phyloP scores from a whole-genome alignment of 345 rosid genomes.

The Citropsis articulata region DNA sequence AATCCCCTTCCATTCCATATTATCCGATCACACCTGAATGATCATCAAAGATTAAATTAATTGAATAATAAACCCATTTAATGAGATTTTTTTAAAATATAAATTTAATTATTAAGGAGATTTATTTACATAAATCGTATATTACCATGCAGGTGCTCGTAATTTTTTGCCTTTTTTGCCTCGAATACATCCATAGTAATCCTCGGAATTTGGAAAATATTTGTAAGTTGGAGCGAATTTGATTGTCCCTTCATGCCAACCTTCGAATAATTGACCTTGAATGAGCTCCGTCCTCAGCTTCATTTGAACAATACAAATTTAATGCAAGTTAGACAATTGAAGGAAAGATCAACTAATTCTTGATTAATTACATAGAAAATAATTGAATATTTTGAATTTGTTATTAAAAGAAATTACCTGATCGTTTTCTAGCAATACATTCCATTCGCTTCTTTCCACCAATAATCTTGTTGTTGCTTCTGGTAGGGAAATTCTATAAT shows the following conservation, averaged over 20 bases:
- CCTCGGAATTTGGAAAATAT: constrained; percentile 60
- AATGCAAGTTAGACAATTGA: neutral
- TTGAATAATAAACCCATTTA: neutral
- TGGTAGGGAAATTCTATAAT: constrained; percentile 70
- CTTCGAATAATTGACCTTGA: constrained; percentile 51
- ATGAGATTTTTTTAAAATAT: too few species aligned
- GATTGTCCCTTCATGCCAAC: constrained; percentile 70
- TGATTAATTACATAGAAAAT: neutral
- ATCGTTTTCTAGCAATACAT: constrained; percentile 53
- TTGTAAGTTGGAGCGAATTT: constrained; percentile 79
- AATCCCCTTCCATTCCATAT: constrained; percentile 65
- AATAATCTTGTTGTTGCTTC: constrained; percentile 53
- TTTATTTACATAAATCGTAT: neutral
- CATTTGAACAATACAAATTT: constrained; percentile 3
- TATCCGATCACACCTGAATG: constrained; percentile 69
- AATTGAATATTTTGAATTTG: neutral
- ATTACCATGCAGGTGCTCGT: constrained; percentile 82
- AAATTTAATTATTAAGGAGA: neutral
- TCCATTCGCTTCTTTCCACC: constrained; percentile 61
- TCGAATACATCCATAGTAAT: constrained; percentile 52
- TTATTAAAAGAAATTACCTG: constrained; percentile 41
- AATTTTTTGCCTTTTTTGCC: constrained; percentile 49
- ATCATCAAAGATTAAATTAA: neutral
- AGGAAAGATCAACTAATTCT: neutral
- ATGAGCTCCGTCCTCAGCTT: constrained; percentile 64